phyloP scores from a whole-genome alignment of 352 stramenopile genomes.

The Pythium insidiosum region DNA sequence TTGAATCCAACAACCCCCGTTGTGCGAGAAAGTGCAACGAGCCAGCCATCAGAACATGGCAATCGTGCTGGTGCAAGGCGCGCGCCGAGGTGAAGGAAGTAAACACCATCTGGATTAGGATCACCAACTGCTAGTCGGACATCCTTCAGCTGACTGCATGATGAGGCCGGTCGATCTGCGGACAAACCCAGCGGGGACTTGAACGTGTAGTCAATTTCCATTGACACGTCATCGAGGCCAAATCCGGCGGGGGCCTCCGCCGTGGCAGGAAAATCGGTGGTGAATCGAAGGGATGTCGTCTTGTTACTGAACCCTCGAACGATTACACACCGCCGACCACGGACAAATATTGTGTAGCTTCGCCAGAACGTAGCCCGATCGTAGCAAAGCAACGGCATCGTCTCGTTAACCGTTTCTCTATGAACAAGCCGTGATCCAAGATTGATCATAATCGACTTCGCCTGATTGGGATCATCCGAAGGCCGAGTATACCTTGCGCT shows the following conservation, averaged over 20 bases:
- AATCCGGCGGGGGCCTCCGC: constrained; percentile 34
- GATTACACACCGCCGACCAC: constrained; percentile 26
- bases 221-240: constrained; percentile 55
- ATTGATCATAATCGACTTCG: no score
- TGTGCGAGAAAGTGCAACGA: constrained; percentile 36
- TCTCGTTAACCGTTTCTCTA: constrained; percentile 29
- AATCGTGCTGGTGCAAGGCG: constrained; percentile 16
- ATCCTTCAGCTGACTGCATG: constrained; percentile 41
- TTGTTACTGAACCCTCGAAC: constrained; percentile 29
- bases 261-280: constrained; percentile 29
- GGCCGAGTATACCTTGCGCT: no score
- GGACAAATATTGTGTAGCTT: constrained; percentile 24
- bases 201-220: constrained; percentile 50
- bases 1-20: constrained; percentile 48
- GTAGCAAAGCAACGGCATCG: constrained; percentile 29
- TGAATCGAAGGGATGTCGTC: constrained; percentile 28
- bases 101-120: constrained; percentile 41
- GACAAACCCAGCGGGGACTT: constrained; percentile 37
- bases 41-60: constrained; percentile 49
- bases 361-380: constrained; percentile 10
- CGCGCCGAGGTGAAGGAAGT: constrained; percentile 36
- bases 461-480: no score
- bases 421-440: constrained; percentile 32
- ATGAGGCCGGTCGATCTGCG: constrained; percentile 28
- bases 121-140: constrained; percentile 25